Evolutionary conservation across 192 early-diverging fungal species (phyloP), one percentile per base, ranked within the genome.

Genomic region (Podochytrium sp.): DNA sequence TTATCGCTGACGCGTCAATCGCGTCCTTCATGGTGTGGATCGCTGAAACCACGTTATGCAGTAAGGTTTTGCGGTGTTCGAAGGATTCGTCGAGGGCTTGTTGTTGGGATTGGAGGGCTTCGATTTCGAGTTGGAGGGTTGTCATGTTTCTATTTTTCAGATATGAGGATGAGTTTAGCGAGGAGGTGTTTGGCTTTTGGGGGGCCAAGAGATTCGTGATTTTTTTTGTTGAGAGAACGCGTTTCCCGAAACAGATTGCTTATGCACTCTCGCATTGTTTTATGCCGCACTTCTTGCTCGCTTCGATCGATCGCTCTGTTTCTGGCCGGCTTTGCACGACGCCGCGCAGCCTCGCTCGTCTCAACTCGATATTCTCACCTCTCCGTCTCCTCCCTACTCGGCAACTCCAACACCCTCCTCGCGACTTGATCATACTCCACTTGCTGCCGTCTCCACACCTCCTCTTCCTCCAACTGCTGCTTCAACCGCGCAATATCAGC

Each of bases 401-500:
- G 64, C 10, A 71, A 47, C 23, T 39, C 74, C 37, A 56, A 73
- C n/a, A 89, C 85, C n/a, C 86, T 79, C 18, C 74, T 55, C 16
- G 89, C 87, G 1, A 89, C 60, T 43, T 39, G 73, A 71, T 90
- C 87, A 66, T 90, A 90, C 68, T 88, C 80, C 34, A 82, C 16
- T 41, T 85, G 86, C 47, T 85, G 83, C 43, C 73, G 64, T 62
- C 84, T 41, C n/a, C 73, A 42, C 14, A 69, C 61, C 43, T 86
- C 77, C 18, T 82, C 86, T 25, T 76, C 62, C 52, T 65, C 75
- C 27, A 90, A 55, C 30, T 81, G 73, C 27, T 71, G 61, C 67
- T 85, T 79, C 37, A 90, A 67, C 25, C 27, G 30, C 7, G 38
- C 71, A 47, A 89, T 90, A 18, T 88, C 81, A 1, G 27, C 43